Conservation (phyloP, 2,329 filamentous ascomycete genomes). For the Emmonsiellopsis sp. region DNA sequence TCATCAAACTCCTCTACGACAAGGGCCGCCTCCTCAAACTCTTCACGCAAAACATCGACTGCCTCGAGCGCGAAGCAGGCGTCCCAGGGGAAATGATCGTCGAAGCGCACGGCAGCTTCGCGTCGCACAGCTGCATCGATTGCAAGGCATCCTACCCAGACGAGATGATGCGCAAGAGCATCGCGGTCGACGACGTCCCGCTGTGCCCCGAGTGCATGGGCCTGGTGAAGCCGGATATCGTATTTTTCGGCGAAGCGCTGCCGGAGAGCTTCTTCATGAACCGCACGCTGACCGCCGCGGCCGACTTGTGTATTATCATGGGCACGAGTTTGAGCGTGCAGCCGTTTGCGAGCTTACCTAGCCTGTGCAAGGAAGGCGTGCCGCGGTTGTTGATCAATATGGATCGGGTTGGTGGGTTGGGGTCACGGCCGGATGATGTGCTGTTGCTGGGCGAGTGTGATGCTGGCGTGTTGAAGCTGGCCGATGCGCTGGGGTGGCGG, state of each 20-base stretch:
- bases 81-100: slow-evolving; percentile 73
- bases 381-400: slow-evolving; percentile 83
- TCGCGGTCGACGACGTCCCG: slow-evolving; percentile 61
- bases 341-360: slow-evolving; percentile 76
- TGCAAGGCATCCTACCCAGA: slow-evolving; percentile 67
- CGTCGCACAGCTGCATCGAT: slow-evolving; percentile 81
- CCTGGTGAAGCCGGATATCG: slow-evolving; percentile 86
- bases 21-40: slow-evolving; percentile 69
- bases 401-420: slow-evolving; percentile 72
- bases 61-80: slow-evolving; percentile 78
- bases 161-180: slow-evolving; percentile 61
- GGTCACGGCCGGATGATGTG: slow-evolving; percentile 73
- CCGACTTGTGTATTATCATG: slow-evolving; percentile 75
- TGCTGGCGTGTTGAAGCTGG: slow-evolving; percentile 66
- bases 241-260: slow-evolving; percentile 78
- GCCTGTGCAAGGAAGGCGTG: slow-evolving; percentile 49
- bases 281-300: slow-evolving; percentile 46
- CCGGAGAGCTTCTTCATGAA: slow-evolving; percentile 58
- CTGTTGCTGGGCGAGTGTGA: slow-evolving; percentile 77
- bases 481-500: slow-evolving; percentile 72
- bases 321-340: slow-evolving; percentile 83
- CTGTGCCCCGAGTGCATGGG: slow-evolving; percentile 63
- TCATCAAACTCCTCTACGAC: slow-evolving; percentile 70
- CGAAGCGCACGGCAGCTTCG: slow-evolving; percentile 94
- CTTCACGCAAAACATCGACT: slow-evolving; percentile 98